Conservation (phyloP, 2,329 filamentous ascomycete species). For the Sphaerulina vaccinii region DNA sequence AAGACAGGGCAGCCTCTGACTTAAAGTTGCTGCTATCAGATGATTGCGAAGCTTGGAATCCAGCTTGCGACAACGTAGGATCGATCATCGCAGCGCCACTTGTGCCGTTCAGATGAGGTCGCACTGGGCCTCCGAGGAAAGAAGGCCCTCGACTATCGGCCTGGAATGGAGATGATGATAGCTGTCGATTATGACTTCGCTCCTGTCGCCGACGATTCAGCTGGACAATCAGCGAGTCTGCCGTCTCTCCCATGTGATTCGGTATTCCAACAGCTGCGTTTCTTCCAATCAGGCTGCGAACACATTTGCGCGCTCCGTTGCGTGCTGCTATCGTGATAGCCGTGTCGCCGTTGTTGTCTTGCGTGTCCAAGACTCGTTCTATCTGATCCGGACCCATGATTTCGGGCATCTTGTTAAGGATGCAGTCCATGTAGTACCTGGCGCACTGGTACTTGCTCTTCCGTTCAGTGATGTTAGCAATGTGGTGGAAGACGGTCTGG, state of each 20-base stretch:
- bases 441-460: constrained; percentile 86
- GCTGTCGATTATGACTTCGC: constrained; percentile 57
- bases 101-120: constrained; percentile 21
- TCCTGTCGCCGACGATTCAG: constrained; percentile 68
- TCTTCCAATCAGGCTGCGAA: constrained; percentile 66
- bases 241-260: constrained; percentile 78
- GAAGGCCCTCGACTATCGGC: constrained; percentile 24
- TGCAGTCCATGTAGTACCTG: constrained; percentile 87
- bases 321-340: constrained; percentile 84
- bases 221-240: constrained; percentile 76
- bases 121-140: constrained; percentile 31
- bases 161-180: constrained; percentile 67
- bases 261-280: constrained; percentile 80
- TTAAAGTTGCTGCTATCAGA: constrained; percentile 37
- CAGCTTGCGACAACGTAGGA: constrained; percentile 27
- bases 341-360: constrained; percentile 86
- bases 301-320: constrained; percentile 77
- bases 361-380: constrained; percentile 73
- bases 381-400: constrained; percentile 73
- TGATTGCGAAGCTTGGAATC: constrained; percentile 9
- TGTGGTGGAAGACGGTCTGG: constrained; percentile 90
- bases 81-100: constrained; percentile 29
- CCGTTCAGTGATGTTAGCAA: constrained; percentile 81
- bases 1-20: constrained; percentile 52
- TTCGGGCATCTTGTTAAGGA: constrained; percentile 83